Evolutionary conservation across 805 yeast genomes (phyloP), one percentile per base, ranked within the genome.

Genomic region (Ogataea nitratoaversa): DNA sequence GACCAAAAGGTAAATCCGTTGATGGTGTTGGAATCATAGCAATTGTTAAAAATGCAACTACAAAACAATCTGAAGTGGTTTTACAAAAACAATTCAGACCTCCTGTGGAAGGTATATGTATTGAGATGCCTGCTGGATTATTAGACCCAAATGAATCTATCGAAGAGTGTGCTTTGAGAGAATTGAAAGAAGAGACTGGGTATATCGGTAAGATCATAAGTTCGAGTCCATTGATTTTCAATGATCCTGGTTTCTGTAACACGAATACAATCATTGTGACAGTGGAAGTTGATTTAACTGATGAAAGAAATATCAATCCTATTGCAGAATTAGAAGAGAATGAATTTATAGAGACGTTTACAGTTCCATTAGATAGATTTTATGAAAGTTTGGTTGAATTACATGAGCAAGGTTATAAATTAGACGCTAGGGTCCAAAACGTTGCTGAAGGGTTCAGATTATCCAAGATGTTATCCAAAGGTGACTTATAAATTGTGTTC

Each of bases 1-100:
- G 95, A 38, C 75, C 79, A 8, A 70, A 63, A 20, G 76, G 75
- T 11, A 65, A 79, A 12, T 77, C 74, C 4, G 70, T 82, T 19
- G 99, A 91, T 59, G 98, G 96, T 0, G 96, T 93, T n/a, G 90
- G 91, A 3, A 82, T 91, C 34, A 67, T 90, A 23, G 90, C 95
- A 0, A 67, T 89, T 14, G 62, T 89, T 37, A 72, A 78, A 47
- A 63, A 69, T 20, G 65, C 74, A 6, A 60, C 64, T 14, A 25
- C 36, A n/a, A 31, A 31, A 13, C 38, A 52, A 32, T 16, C 79
- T 3, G 59, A 64, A 32, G 54, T 76, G 20, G 72, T 89, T 7
- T 66, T 93, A 14, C 91, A 87, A 57, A 87, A 86, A 57, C 99
- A 91, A 60, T 91, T 84, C 66, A 74, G 99, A 42, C 96, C 98